Percentiles rank a stretch among this genome's conserved stretches.
phyloP scores from a whole-genome alignment of 1,139 yeast species.

The Pichiaceae sp. region DNA sequence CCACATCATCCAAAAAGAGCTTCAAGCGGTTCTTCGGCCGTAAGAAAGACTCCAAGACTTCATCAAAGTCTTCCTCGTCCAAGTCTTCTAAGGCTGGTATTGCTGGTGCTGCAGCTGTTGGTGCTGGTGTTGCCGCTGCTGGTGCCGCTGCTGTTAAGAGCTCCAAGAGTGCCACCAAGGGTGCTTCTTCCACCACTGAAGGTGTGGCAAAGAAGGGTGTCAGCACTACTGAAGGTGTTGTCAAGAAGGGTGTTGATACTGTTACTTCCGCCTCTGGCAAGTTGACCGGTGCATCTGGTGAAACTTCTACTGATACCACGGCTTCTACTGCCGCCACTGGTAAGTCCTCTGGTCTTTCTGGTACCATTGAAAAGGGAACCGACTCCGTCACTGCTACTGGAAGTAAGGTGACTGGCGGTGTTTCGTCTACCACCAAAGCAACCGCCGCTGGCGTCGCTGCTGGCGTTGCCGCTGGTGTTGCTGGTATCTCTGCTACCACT shows the following conservation, averaged over 20 bases:
- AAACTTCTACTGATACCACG: neutral
- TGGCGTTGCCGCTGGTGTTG: neutral
- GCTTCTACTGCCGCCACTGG: neutral
- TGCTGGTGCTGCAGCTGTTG: neutral
- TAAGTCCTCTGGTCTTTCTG: neutral
- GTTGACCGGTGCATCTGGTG: neutral
- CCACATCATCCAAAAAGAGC: neutral
- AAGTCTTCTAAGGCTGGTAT: neutral
- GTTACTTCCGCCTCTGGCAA: neutral
- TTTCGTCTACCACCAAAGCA: too few species aligned
- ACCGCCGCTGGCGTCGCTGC: too few species aligned
- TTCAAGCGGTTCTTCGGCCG: neutral
- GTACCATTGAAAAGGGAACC: too few species aligned
- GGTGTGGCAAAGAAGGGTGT: neutral
- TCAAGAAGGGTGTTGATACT: neutral
- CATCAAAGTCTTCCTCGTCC: neutral
- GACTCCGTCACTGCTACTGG: too few species aligned
- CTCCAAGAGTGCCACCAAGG: neutral
- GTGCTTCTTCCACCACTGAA: too few species aligned
- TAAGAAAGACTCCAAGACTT: neutral
- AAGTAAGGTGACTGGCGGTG: too few species aligned
- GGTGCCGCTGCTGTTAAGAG: neutral
- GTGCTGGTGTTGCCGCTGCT: neutral
- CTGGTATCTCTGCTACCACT: too few species aligned
- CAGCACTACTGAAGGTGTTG: neutral